These are phyloP conservation scores for Filobasidium uniguttulatum DNA, from an alignment of 1,284 basidiomycete genomes.

Conservation along the genomic window DNA sequence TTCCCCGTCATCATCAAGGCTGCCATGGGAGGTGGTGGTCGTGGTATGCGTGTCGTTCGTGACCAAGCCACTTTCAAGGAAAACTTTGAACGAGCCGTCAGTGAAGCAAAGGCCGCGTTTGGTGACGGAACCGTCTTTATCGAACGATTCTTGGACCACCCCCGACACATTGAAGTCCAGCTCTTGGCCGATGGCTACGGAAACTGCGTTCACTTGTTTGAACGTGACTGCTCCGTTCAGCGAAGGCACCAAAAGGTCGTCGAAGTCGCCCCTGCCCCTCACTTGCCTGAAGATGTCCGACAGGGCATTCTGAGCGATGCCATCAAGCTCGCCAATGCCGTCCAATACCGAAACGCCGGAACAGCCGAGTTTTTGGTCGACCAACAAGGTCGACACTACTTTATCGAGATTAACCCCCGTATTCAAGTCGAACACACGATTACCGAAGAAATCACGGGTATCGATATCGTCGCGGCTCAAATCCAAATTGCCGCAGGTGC, in stretches of 20 bases:
- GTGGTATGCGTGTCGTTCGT: constrained; percentile 96
- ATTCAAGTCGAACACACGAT: constrained; percentile 98
- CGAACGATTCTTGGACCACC: constrained; percentile 86
- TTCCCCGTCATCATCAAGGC: constrained; percentile 98
- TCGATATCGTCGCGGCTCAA: constrained; percentile 96
- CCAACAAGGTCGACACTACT: constrained; percentile 88
- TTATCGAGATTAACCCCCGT: constrained; percentile 97
- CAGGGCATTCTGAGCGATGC: constrained; percentile 78
- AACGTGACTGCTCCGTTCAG: constrained; percentile 97
- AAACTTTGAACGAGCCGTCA: constrained; percentile 82
- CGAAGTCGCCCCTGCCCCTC: constrained; percentile 92
- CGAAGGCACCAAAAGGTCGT: constrained; percentile 97
- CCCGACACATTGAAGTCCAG: constrained; percentile 96
- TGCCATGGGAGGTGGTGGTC: constrained; percentile 95
- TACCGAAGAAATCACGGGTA: constrained; percentile 96
- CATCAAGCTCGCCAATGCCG: constrained; percentile 85
- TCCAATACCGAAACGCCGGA: constrained; percentile 90
- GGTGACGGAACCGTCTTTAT: constrained; percentile 98
- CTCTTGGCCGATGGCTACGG: constrained; percentile 78
- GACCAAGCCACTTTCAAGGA: constrained; percentile 81
- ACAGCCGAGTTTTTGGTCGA: constrained; percentile 96
- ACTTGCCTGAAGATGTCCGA: constrained; percentile 79
- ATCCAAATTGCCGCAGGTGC: constrained; percentile 98
- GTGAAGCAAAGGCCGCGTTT: constrained; percentile 90
- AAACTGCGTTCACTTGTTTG: constrained; percentile 92